Evolutionary conservation across 2,329 filamentous ascomycete genomes (phyloP).

Genomic region (Penicillium italicum): DNA sequence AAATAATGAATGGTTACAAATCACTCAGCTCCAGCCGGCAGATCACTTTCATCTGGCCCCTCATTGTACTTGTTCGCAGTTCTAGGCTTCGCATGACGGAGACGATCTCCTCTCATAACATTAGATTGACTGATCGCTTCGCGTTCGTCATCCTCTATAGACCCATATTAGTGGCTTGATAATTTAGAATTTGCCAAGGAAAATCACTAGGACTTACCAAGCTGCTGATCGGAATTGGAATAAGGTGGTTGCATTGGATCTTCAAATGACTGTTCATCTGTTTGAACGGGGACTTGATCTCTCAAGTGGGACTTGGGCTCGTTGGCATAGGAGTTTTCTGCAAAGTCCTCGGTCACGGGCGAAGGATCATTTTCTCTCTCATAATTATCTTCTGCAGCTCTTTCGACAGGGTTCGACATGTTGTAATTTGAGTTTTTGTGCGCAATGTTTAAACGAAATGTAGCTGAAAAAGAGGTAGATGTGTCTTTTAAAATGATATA

Average conservation of each 20-base stretch:
- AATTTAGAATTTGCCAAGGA: background rate
- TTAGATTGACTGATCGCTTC: slow-evolving; percentile 24
- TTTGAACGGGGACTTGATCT: slow-evolving; percentile 23
- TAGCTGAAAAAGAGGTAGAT: background rate
- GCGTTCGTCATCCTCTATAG: slow-evolving; percentile 17
- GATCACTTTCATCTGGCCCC: slow-evolving; percentile 19
- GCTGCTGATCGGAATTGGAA: slow-evolving; percentile 26
- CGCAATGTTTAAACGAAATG: background rate
- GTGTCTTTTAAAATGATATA: background rate
- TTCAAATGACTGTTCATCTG: slow-evolving; percentile 23
- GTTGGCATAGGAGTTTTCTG: slow-evolving; percentile 23
- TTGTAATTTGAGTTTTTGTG: background rate
- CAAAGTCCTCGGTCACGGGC: background rate
- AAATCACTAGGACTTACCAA: slow-evolving; percentile 24
- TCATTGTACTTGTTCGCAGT: slow-evolving; percentile 22
- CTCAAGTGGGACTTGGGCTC: slow-evolving; percentile 18
- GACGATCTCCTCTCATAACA: slow-evolving; percentile 21
- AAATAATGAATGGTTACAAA: background rate
- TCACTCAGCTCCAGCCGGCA: slow-evolving; percentile 8
- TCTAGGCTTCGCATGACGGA: slow-evolving; percentile 25
- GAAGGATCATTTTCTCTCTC: slow-evolving; percentile 10
- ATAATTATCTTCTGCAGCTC: slow-evolving; percentile 8
- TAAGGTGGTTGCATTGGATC: slow-evolving; percentile 31
- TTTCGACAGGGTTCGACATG: slow-evolving; percentile 5
- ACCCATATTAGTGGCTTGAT: background rate